Base-by-base conservation (phyloP, 495 filamentous ascomycete species). In the Letharia columbiana region DNA sequence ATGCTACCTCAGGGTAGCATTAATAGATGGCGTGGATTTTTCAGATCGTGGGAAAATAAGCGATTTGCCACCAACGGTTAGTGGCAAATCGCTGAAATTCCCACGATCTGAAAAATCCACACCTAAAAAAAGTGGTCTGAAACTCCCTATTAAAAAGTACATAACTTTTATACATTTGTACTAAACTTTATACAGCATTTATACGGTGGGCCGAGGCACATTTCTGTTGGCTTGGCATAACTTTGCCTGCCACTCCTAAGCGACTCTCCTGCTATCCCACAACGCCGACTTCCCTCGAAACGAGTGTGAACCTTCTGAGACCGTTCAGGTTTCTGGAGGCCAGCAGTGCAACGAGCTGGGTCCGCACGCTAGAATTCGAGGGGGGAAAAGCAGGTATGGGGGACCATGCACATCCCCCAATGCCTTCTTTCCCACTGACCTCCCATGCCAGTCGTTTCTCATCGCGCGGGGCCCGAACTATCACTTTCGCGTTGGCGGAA, bases 361-460 rank as follows among this genome's bases (percentile, higher is more conserved):
- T 35, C 54, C 11, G 54, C 2, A 57, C 8, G 54, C 33, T 17
- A 10, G 15, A 8, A 37, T 37, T n/a, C 9, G 54, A 35, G 33
- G 15, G 15, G 33, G 15, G 15, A 3, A n/a, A 57, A 33, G 13
- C 17, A 37, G 54, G 54, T 57, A 20, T 20, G 54, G 33, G 17
- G 54, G 10, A 33, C 28, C 50, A 1, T 10, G 3, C 12, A 54
- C 50, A 54, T 11, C 28, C 28, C 28, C 12, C 11, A 54, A 54
- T 33, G 23, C 50, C 50, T 54, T 54, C 8, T 33, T 31, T 54
- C 28, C 52, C 31, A 59, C 63, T 65, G 33, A 65, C 63, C 63
- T 65, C 41, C 52, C 54, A 65, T 65, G 63, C 63, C 54, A 65
- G 63, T 60, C 63, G 54, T 57, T 45, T 58, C 63, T 56, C 37